A percentile compares a stretch with the other conserved stretches of the same genome.
Conservation (phyloP, 257 asterid species). For the Fraxinus anomala region DNA sequence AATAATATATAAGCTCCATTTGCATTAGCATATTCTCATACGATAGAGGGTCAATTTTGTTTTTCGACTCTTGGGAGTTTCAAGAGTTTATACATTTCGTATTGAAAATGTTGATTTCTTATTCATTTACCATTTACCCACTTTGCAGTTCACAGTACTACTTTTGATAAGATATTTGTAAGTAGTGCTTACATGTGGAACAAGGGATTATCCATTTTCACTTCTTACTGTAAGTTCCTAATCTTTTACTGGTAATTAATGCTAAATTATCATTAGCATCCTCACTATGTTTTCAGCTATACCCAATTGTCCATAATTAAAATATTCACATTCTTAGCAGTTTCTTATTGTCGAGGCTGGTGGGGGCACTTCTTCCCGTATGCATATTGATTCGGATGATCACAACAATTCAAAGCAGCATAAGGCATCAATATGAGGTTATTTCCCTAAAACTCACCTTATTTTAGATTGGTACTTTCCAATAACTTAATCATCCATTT, state of each 20-base stretch:
- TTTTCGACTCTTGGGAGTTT: background rate
- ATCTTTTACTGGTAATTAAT: background rate
- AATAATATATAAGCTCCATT: no score
- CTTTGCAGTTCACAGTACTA: conserved; percentile 50
- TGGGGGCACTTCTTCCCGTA: conserved; percentile 78
- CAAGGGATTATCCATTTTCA: conserved; percentile 66
- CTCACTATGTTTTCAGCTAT: background rate
- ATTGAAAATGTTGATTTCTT: background rate
- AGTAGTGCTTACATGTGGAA: conserved; percentile 51
- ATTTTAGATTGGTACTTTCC: background rate
- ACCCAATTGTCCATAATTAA: background rate
- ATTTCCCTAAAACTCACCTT: background rate
- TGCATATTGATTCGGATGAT: conserved; percentile 57
- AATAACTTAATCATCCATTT: background rate
- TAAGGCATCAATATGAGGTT: conserved; percentile 51
- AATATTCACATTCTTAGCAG: conserved; percentile 40
- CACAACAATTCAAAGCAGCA: conserved; percentile 48
- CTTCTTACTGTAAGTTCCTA: conserved; percentile 60
- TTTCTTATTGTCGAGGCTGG: conserved; percentile 55
- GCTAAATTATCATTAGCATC: background rate
- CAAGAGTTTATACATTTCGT: background rate
- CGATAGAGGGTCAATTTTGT: no score
- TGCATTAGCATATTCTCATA: background rate
- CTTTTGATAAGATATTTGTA: conserved; percentile 53
- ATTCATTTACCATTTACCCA: background rate